Base-by-base conservation (phyloP, 352 stramenopile species). In the Phytophthora uliginosa region DNA sequence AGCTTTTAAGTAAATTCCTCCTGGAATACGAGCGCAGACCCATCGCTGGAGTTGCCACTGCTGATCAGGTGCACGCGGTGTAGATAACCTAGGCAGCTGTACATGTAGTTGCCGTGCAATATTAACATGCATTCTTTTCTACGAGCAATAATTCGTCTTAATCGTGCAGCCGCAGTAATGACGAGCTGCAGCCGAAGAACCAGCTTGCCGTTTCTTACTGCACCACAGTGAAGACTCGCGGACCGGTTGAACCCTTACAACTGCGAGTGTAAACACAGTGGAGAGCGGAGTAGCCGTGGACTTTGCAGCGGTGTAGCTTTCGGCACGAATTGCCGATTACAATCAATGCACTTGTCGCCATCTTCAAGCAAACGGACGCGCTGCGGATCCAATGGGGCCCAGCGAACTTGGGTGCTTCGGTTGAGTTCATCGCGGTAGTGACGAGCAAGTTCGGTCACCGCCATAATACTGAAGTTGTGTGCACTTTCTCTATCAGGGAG, bases 161-260 rank as follows among this genome's bases (percentile, higher is more conserved):
- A 45, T 17, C 36, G 13, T 45, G 36, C 36, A 45, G 36, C 36
- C 36, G 36, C 13, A 17, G 13, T 18, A 18, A 45, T 45, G 36
- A 7, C 36, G 48, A 22, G 51, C 42, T 36, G 51, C 51, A 58
- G 51, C 51, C 40, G 51, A 13, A 57, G 51, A 57, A 57, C 51
- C 24, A 57, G 51, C 7, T 20, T 24, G 52, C 52, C 52, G 52
- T 58, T 58, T 42, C 52, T 40, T 40, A 58, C 26, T 40, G 28
- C 28, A 26, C 9, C 20, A 54, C 52, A 22, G 52, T 58, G 24
- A 28, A 58, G 24, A 22, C 22, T 22, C 12, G 52, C 17, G 52
- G n/a, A 47, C 38, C 28, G 28, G 28, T 31, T 31, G 28, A 8
- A 31, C 28, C 4, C 28, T 31, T 31, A 31, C 28, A 4, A 31